Evolutionary conservation across 2,329 filamentous ascomycete species (phyloP).

Genomic region (Colletotrichum sidae): DNA sequence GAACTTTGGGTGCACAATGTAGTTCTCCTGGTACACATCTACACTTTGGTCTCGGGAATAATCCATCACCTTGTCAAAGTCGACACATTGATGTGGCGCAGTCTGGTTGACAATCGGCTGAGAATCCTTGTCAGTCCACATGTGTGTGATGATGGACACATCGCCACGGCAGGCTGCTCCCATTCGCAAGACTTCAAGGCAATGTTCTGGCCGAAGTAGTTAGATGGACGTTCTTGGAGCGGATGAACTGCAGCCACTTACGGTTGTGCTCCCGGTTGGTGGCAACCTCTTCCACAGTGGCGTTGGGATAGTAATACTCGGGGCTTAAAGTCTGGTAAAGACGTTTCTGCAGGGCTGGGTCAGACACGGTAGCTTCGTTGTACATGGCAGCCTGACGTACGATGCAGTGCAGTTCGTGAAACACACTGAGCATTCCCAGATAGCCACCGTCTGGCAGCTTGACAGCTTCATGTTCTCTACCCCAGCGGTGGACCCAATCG

Average conservation of each 20-base stretch:
- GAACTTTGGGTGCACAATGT: constrained; percentile 36
- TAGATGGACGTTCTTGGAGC: too few species aligned
- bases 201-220: constrained; percentile 11
- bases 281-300: constrained; percentile 19
- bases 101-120: constrained; percentile 36
- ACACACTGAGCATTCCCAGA: constrained; percentile 35
- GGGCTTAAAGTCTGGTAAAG: constrained; percentile 33
- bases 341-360: constrained; percentile 18
- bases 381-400: not conserved
- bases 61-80: constrained; percentile 28
- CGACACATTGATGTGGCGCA: constrained; percentile 32
- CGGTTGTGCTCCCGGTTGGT: constrained; percentile 34
- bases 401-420: constrained; percentile 35
- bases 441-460: constrained; percentile 35
- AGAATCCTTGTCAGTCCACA: constrained; percentile 36
- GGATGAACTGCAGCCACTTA: too few species aligned
- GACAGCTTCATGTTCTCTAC: constrained; percentile 30
- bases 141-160: constrained; percentile 35
- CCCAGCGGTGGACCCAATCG: constrained; percentile 33
- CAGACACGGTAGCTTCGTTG: not conserved
- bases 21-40: constrained; percentile 33
- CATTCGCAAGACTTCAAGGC: constrained; percentile 34
- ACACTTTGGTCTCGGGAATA: constrained; percentile 27
- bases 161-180: constrained; percentile 33
- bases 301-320: constrained; percentile 34